These are phyloP conservation scores for Conticribra weissflogii DNA, from an alignment of 108 stramenopile species.

Conservation along the genomic window DNA sequence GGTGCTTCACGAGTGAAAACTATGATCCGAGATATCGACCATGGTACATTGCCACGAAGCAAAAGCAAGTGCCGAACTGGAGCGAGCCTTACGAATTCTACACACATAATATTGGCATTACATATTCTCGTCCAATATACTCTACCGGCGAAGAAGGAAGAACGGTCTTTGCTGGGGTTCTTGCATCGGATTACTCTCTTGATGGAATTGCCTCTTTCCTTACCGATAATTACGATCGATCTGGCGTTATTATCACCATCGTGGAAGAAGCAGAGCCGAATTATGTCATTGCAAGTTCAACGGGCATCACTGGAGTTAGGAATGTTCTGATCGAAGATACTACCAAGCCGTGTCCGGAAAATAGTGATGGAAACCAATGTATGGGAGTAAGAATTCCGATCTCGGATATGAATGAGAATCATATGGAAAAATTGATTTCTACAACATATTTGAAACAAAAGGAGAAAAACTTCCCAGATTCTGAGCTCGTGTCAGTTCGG, in stretches of 20 bases:
- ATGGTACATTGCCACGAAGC: constrained; percentile 49
- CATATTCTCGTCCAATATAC: constrained; percentile 43
- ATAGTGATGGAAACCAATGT: constrained; percentile 16
- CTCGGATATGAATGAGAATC: neutral
- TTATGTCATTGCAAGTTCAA: constrained; percentile 50
- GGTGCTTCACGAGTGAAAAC: constrained; percentile 16
- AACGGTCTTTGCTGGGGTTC: constrained; percentile 48
- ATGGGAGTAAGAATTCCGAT: constrained; percentile 34
- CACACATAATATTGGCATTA: constrained; percentile 37
- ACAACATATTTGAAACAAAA: constrained; percentile 29
- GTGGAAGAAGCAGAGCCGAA: constrained; percentile 48
- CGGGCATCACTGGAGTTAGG: constrained; percentile 26
- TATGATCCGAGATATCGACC: constrained; percentile 53
- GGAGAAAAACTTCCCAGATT: constrained; percentile 8
- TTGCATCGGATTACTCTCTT: constrained; percentile 47
- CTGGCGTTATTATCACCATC: constrained; percentile 27
- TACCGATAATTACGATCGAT: constrained; percentile 24
- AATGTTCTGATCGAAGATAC: constrained; percentile 21
- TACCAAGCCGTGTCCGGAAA: constrained; percentile 16
- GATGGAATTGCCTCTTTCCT: constrained; percentile 29
- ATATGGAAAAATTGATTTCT: constrained; percentile 27
- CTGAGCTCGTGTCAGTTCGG: constrained; percentile 9
- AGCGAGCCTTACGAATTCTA: constrained; percentile 47
- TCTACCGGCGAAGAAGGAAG: constrained; percentile 5
- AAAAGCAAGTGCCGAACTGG: constrained; percentile 40